Conservation (phyloP, 1,284 basidiomycete species). For the Puccinia sorghi region DNA sequence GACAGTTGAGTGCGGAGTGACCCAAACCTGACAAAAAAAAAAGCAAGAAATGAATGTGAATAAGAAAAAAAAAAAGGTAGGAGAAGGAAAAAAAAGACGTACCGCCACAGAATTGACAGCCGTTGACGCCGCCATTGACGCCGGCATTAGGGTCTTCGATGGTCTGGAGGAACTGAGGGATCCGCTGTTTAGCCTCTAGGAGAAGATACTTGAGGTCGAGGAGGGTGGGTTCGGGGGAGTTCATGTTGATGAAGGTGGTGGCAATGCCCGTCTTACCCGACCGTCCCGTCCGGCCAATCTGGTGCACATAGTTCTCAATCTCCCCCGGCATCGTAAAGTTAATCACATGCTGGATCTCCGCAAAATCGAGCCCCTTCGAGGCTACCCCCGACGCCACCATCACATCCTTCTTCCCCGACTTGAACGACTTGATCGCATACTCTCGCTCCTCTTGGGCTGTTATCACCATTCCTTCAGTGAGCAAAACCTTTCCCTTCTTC, state of each 20-base stretch:
- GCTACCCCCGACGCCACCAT: conserved; percentile 99
- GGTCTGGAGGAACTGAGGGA: conserved; percentile 88
- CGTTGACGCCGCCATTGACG: conserved; percentile 73
- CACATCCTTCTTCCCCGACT: conserved; percentile 92
- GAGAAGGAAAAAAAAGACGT: conserved; percentile 53
- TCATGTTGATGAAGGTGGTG: conserved; percentile 99
- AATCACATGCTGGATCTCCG: conserved; percentile 95
- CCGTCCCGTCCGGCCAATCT: conserved; percentile 95
- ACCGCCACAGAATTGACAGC: conserved; percentile 96
- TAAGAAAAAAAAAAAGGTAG: background rate
- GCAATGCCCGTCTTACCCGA: conserved; percentile 98
- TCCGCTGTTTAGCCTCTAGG: conserved; percentile 96
- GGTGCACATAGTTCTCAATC: conserved; percentile 97
- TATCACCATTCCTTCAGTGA: background rate
- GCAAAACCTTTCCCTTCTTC: background rate
- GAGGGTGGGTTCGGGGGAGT: conserved; percentile 90
- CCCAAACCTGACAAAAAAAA: conserved; percentile 69
- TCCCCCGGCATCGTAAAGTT: conserved; percentile 99
- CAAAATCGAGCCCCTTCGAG: conserved; percentile 88
- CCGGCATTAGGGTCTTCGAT: conserved; percentile 87
- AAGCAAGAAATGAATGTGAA: background rate
- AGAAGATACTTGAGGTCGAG: conserved; percentile 95
- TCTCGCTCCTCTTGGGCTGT: conserved; percentile 96
- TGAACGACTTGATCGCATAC: conserved; percentile 97
- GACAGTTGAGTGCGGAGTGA: conserved; percentile 89